phyloP scores from a whole-genome alignment of 2,329 filamentous ascomycete genomes.

The Aspergillus fijiensis region DNA sequence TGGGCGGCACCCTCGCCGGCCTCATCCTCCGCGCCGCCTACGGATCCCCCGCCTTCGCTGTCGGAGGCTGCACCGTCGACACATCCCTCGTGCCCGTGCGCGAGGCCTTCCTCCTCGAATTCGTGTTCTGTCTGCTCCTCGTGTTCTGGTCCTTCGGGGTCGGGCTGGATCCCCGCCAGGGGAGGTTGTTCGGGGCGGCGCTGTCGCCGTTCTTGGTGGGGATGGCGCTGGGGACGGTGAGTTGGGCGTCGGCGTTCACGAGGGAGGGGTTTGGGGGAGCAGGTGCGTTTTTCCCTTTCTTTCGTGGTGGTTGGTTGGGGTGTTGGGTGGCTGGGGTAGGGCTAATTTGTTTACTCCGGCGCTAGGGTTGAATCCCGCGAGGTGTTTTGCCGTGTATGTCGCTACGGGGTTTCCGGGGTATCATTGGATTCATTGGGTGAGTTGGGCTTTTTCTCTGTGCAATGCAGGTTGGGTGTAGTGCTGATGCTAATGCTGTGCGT shows the following conservation, averaged over 20 bases:
- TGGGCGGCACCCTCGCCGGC: slow-evolving; percentile 49
- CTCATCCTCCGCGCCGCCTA: slow-evolving; percentile 38
- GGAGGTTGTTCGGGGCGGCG: slow-evolving; percentile 50
- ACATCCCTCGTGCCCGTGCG: slow-evolving; percentile 34
- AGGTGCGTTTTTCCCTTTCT: slow-evolving; percentile 18
- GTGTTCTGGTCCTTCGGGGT: slow-evolving; percentile 55
- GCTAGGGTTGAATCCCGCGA: slow-evolving; percentile 45
- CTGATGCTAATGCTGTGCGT: too few species aligned
- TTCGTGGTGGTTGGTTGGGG: too few species aligned
- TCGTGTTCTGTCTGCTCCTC: slow-evolving; percentile 46
- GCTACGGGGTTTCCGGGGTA: slow-evolving; percentile 37
- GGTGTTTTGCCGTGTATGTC: slow-evolving; percentile 48
- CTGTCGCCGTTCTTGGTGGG: slow-evolving; percentile 53
- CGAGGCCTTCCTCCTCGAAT: slow-evolving; percentile 52
- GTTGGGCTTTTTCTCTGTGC: background rate
- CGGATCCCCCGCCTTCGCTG: slow-evolving; percentile 30
- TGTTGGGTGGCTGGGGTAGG: background rate
- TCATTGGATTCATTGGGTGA: slow-evolving; percentile 42
- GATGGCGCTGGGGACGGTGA: slow-evolving; percentile 38
- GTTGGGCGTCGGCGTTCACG: slow-evolving; percentile 41
- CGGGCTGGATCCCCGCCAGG: slow-evolving; percentile 55
- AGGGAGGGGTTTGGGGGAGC: slow-evolving; percentile 45
- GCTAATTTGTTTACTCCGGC: background rate
- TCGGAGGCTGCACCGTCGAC: slow-evolving; percentile 43
- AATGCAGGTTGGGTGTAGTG: background rate